Percentiles rank a stretch among this genome's conserved stretches.
Evolutionary conservation across 768 basidiomycete species (phyloP).

Genomic region (Suillus decipiens): DNA sequence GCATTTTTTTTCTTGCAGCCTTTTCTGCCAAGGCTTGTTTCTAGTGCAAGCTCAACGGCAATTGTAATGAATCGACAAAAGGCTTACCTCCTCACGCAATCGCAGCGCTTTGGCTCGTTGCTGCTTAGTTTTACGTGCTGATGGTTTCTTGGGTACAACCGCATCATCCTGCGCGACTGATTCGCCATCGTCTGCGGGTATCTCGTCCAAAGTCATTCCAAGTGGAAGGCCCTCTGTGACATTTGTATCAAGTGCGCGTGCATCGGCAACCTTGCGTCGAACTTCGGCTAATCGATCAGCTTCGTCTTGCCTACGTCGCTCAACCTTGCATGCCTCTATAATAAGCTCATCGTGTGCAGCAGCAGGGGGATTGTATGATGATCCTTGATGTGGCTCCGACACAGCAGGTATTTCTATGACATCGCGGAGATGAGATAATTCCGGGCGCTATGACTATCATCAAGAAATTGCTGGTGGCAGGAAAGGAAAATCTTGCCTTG

Average conservation of each 20-base stretch:
- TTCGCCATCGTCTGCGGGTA: slow-evolving; percentile 42
- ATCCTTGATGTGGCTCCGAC: slow-evolving; percentile 72
- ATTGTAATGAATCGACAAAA: neutral
- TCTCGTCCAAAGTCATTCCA: slow-evolving; percentile 68
- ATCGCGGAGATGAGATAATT: slow-evolving; percentile 45
- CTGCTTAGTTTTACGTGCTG: slow-evolving; percentile 56
- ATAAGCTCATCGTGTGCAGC: slow-evolving; percentile 74
- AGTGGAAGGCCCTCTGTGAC: slow-evolving; percentile 41
- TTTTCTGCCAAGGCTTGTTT: slow-evolving; percentile 65
- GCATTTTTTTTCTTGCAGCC: slow-evolving; percentile 59
- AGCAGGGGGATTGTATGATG: slow-evolving; percentile 87
- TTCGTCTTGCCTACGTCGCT: slow-evolving; percentile 57
- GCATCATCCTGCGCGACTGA: slow-evolving; percentile 33
- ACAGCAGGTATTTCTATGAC: slow-evolving; percentile 68
- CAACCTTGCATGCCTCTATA: slow-evolving; percentile 62
- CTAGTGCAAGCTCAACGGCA: slow-evolving; percentile 33
- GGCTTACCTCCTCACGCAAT: slow-evolving; percentile 61
- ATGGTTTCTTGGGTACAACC: slow-evolving; percentile 40
- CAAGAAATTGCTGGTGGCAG: neutral
- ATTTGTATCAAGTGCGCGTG: slow-evolving; percentile 36
- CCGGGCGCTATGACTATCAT: slow-evolving; percentile 45
- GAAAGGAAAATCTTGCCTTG: slow-evolving; percentile 47
- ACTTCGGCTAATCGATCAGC: slow-evolving; percentile 53
- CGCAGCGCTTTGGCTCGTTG: slow-evolving; percentile 71
- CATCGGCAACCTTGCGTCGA: slow-evolving; percentile 57